Evolutionary conservation across 192 early-diverging fungal species (phyloP), one percentile per base, ranked within the genome.

Genomic region (Mortierella alpina): DNA sequence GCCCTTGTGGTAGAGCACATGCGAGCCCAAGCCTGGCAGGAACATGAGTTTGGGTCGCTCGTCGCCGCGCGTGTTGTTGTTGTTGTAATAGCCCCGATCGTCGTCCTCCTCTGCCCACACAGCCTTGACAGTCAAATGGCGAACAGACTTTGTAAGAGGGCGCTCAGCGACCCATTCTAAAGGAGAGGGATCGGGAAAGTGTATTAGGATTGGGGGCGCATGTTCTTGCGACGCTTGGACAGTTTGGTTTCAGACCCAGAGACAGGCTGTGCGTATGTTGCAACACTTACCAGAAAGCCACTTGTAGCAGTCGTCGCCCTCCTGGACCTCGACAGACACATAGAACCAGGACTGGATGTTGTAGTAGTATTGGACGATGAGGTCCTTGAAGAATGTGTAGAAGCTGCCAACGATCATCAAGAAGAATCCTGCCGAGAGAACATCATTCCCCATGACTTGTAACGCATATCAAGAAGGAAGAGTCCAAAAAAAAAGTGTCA

Each of bases 81-180:
- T 52, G 66, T 49, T 58, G 15, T 80, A 80, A 47, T 68, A 68
- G 23, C 49, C 54, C 40, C 68, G 51, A 12, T 68, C 42, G 7
- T 80, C 70, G 0, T 68, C 60, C 4, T 72, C 59, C 6, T 68
- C 70, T 49, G 61, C 56, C 77, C 77, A 80, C 7, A 68, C 44
- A 18, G 77, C 77, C 65, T 80, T 80, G 51, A 80, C 77, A 6
- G 77, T 80, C 65, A 80, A 68, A 42, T 80, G 77, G 39, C 77
- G 77, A 15, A 80, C 77, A 23, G 77, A 80, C 51, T 72, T 80
- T 63, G 69, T 72, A 23, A 80, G 64, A 13, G 77, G 77, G 12
- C 77, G 65, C 18, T 80, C 77, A 10, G 77, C 77, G 46, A 80
- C 77, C 77, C 77, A 80, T 63, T 80, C 76, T 80, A 66, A 50